Evolutionary conservation across 2,329 filamentous ascomycete species (phyloP), one percentile per base, ranked within the genome.

Genomic region (Xylaria sp.): DNA sequence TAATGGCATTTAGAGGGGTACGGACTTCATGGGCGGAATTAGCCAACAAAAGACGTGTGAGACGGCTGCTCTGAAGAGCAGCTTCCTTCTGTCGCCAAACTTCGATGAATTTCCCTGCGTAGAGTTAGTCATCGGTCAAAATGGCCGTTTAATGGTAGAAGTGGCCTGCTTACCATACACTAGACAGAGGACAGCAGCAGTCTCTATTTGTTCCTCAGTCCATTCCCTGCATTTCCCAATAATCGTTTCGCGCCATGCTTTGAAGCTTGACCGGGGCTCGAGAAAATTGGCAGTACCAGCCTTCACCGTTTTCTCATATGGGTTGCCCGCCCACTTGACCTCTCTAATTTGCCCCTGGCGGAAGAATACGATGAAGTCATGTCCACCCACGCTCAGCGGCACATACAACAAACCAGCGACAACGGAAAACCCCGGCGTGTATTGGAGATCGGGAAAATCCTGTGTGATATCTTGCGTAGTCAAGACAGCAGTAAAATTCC

Each of bases 1-100:
- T 96, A 74, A 97, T 97, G 17, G 94, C 94, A 74, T 97, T 97
- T 1, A 97, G 81, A 0, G 94, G 94, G 0, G 94, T 97, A 56
- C 94, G 90, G 9, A 97, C 93, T 81, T 97, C 94, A 70, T 97
- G 94, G 0, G 94, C 94, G 0, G 93, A 96, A 71, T 97, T 97
- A 4, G 93, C 92, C 25, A 97, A 83, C 1, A 97, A 80, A 3
- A 97, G 79, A 53, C 88, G 85, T 0, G 93, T 97, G 1, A 97
- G 82, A 66, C 94, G 91, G 71, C 91, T 96, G 75, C 84, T 95
- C 73, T 96, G 91, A 66, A 97, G 76, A 0, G 92, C 92, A 1
- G 90, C 90, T 77, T 97, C 94, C 71, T 97, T 97, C 76, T 97
- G 92, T 63, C 93, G 85, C 94, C 94, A 97, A 1, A 97, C 93